These are phyloP conservation scores for Novymonas esmeraldas DNA, from an alignment of 208 protist species.

Conservation along the genomic window DNA sequence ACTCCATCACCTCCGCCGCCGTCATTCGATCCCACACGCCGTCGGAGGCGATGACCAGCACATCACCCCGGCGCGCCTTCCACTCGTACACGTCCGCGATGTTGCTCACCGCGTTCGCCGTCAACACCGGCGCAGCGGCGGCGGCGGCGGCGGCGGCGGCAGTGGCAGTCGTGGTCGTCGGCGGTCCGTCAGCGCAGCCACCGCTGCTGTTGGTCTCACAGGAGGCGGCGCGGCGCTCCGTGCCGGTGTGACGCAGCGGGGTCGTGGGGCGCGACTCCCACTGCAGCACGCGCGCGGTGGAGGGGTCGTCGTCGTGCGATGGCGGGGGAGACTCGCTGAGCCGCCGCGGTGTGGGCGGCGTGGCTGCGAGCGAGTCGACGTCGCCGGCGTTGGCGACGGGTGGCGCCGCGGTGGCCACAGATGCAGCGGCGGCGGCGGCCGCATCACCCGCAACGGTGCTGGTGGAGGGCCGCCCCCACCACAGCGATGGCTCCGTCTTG, in stretches of 20 bases:
- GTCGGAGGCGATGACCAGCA: slow-evolving; percentile 78
- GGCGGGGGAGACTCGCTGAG: not conserved
- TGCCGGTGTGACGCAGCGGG: too few relatives aligned
- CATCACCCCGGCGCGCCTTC: slow-evolving; percentile 57
- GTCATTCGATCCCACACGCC: slow-evolving; percentile 83
- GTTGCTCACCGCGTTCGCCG: slow-evolving; percentile 68
- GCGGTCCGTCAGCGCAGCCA: slow-evolving; percentile 5
- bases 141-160: too few relatives aligned
- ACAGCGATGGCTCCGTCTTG: slow-evolving; percentile 49
- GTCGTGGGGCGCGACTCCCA: slow-evolving; percentile 15
- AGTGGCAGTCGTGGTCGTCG: too few relatives aligned
- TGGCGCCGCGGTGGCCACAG: too few relatives aligned
- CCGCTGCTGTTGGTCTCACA: too few relatives aligned
- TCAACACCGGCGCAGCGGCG: not conserved
- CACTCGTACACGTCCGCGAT: slow-evolving; percentile 74
- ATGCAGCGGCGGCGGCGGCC: not conserved
- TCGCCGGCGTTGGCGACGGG: too few relatives aligned
- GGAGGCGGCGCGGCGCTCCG: too few relatives aligned
- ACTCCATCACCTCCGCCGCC: slow-evolving; percentile 53
- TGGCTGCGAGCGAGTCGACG: not conserved
- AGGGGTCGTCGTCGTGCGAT: not conserved
- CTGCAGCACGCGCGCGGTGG: slow-evolving; percentile 10
- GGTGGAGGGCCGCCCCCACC: slow-evolving; percentile 28
- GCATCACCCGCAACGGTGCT: not conserved
- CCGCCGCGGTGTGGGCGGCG: not conserved